phyloP scores from a whole-genome alignment of 2,329 filamentous ascomycete species.

The Leptoxyphium fumago region DNA sequence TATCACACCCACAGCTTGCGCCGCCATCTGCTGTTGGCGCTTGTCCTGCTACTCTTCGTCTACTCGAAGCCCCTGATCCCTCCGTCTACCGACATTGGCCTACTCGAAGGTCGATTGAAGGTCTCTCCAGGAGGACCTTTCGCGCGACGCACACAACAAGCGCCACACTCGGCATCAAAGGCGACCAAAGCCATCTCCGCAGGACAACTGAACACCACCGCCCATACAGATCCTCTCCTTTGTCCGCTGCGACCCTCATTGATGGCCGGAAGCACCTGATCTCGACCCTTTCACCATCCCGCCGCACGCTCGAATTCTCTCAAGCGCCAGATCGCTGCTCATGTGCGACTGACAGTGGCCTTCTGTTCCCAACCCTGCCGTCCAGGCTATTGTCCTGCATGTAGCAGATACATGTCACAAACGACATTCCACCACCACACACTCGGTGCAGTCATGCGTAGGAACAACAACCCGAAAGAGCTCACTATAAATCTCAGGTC shows the following conservation, averaged over 20 bases:
- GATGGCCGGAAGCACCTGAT: constrained; percentile 8
- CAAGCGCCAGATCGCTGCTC: not conserved
- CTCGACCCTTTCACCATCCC: constrained; percentile 1
- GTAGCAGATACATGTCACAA: constrained; percentile 9
- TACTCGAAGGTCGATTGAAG: too few species aligned
- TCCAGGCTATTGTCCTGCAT: constrained; percentile 8
- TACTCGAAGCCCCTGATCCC: too few species aligned
- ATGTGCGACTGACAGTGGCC: constrained; percentile 8
- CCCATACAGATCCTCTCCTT: not conserved
- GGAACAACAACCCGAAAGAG: constrained; percentile 13
- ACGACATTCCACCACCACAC: not conserved
- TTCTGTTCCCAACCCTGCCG: constrained; percentile 7
- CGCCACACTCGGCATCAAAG: too few species aligned
- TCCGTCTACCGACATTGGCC: too few species aligned
- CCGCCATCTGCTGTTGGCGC: too few species aligned
- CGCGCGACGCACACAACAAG: too few species aligned
- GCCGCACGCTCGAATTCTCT: not conserved
- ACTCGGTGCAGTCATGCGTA: constrained; percentile 12
- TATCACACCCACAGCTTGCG: too few species aligned
- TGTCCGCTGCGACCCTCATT: constrained; percentile 2
- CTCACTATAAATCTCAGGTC: constrained; percentile 15
- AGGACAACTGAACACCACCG: too few species aligned
- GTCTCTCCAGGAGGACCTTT: too few species aligned
- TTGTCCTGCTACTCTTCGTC: too few species aligned
- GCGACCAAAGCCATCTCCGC: too few species aligned